Conservation (phyloP, 192 early-diverging fungal species). For the Pilaira anomala region DNA sequence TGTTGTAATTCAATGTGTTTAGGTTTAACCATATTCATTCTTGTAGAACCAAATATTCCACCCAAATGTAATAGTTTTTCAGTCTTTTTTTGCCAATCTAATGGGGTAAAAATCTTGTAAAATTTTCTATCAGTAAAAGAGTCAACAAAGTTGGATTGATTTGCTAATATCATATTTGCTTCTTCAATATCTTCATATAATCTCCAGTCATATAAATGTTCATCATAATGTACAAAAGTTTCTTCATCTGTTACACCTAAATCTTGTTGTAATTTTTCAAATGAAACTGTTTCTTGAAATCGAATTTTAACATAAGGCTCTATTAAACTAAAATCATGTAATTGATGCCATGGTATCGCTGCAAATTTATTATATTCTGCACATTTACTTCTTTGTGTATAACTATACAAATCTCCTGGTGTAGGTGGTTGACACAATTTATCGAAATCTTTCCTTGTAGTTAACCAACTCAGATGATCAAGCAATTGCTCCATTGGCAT, state of each 20-base stretch:
- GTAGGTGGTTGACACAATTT: constrained; percentile 3
- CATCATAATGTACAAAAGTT: constrained; percentile 38
- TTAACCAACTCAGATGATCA: constrained; percentile 34
- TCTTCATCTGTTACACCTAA: constrained; percentile 29
- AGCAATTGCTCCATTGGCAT: constrained; percentile 34
- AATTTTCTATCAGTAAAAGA: constrained; percentile 20
- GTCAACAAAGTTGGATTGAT: constrained; percentile 18
- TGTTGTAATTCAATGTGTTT: constrained; percentile 36
- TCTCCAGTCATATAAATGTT: constrained; percentile 44
- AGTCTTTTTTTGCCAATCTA: constrained; percentile 23
- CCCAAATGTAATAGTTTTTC: constrained; percentile 48
- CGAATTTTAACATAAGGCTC: constrained; percentile 17
- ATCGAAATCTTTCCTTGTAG: constrained; percentile 36
- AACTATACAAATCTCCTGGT: constrained; percentile 21
- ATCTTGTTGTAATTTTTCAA: constrained; percentile 6
- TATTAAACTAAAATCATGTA: constrained; percentile 21
- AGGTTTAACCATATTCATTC: constrained; percentile 35
- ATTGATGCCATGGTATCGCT: constrained; percentile 25
- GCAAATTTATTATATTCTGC: constrained; percentile 23
- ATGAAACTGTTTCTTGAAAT: constrained; percentile 7
- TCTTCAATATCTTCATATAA: constrained; percentile 45
- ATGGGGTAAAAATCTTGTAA: constrained; percentile 19
- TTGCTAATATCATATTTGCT: constrained; percentile 4
- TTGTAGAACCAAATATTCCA: constrained; percentile 41
- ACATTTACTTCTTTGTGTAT: constrained; percentile 29